These are phyloP conservation scores for Pestalotiopsis sp. DNA, from an alignment of 2,329 filamentous ascomycete genomes.

Conservation along the genomic window DNA sequence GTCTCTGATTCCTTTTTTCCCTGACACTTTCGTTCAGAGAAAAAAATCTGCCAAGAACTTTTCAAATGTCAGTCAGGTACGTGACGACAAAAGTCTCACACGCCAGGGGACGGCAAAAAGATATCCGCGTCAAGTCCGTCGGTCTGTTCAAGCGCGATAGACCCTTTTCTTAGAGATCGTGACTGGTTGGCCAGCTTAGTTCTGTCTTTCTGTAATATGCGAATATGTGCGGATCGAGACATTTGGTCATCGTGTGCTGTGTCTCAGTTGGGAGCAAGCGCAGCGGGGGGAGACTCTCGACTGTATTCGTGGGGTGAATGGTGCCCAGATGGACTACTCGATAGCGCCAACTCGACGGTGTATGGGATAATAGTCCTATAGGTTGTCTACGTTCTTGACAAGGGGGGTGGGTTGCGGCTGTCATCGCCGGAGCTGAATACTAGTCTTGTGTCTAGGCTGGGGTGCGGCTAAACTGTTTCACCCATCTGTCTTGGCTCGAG, in stretches of 20 bases:
- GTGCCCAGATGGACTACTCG: neutral
- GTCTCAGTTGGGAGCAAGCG: neutral
- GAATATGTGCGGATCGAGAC: neutral
- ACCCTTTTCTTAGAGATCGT: neutral
- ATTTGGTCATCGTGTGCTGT: neutral
- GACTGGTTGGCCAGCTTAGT: neutral
- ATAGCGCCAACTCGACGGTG: neutral
- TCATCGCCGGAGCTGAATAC: neutral
- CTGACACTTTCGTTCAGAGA: too few relatives aligned
- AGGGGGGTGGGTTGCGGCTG: neutral
- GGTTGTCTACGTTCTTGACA: neutral
- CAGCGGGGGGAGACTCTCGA: neutral
- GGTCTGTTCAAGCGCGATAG: neutral
- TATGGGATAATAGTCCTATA: neutral
- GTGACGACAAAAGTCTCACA: neutral
- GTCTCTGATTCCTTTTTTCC: too few relatives aligned
- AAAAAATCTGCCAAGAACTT: too few relatives aligned
- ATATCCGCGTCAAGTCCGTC: neutral
- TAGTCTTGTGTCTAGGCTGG: neutral
- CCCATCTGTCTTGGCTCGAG: neutral
- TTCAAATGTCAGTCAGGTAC: neutral
- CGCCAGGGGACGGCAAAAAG: neutral
- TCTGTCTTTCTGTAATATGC: neutral
- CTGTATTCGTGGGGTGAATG: neutral
- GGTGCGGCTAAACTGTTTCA: neutral